Evolutionary conservation across 2,329 filamentous ascomycete species (phyloP), one percentile per base, ranked within the genome.

Genomic region (Nigrospora osmanthi): DNA sequence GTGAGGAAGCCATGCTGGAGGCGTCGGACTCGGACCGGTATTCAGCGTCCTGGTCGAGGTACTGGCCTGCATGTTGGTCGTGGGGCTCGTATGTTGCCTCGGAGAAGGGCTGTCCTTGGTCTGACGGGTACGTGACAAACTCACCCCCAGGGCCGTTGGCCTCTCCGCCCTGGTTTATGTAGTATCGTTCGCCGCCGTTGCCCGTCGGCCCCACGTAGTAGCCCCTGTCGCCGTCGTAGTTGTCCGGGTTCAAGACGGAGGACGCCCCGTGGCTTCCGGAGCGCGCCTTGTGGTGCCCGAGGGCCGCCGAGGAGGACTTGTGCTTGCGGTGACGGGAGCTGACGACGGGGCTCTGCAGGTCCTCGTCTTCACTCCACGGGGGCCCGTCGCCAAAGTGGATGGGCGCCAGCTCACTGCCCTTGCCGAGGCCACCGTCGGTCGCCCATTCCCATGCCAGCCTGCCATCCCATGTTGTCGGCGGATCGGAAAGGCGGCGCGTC

Each of bases 311-410:
- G 1, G 78, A 75, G 3, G 85, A 87, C 63, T 87, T 94, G 67
- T 90, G 85, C 65, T 93, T 95, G 59, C 86, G 85, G 63, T 95
- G 89, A 47, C 87, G 77, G 35, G 86, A 86, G 52, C 85, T 88
- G 13, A 90, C 88, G 15, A 95, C 87, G 0, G 90, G 90, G 60
- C 89, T 95, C 58, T 93, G 88, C 37, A 96, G 75, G 64, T 97
- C 93, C 56, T 97, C 89, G 58, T 97, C 90, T 67, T 96, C 90
- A 64, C 89, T 95, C 70, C 89, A 97, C 3, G 90, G 91, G 17
- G 90, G 90, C 0, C 90, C 90, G 59, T 93, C 89, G 4, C 81
- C 87, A 56, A 93, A 91, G 40, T 88, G 80, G 60, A 93, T 89
- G 16, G 87, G 85, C 11, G 88, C 84, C 14, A 94, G 73, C 57